phyloP scores from a whole-genome alignment of 1,139 yeast species.

The Blastobotrys petasosporus region DNA sequence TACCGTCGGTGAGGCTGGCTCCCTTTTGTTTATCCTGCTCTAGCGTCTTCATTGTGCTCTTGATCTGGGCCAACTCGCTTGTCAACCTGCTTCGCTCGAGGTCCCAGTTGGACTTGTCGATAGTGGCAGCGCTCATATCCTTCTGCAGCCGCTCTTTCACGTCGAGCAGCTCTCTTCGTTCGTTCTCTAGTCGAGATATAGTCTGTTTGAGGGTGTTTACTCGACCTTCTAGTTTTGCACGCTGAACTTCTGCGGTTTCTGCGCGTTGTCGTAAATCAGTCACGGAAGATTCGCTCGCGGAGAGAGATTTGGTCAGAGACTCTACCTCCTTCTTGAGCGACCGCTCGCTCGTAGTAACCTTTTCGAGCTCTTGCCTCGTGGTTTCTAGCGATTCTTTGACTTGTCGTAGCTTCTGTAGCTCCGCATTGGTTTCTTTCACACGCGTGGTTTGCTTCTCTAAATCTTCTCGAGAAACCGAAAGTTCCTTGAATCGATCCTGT shows the following conservation, averaged over 20 bases:
- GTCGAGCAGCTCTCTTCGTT: conserved; percentile 38
- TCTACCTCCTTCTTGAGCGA: conserved; percentile 29
- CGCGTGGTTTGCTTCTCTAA: background rate
- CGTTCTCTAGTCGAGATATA: conserved; percentile 25
- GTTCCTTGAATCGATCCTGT: conserved; percentile 11
- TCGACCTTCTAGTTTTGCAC: conserved; percentile 26
- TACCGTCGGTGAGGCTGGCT: conserved; percentile 19
- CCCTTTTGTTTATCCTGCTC: conserved; percentile 20
- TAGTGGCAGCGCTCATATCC: conserved; percentile 35
- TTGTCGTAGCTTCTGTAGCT: background rate
- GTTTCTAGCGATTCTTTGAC: conserved; percentile 3
- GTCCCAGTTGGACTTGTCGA: conserved; percentile 21
- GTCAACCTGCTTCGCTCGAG: conserved; percentile 21
- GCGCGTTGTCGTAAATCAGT: conserved; percentile 16
- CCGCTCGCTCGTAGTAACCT: conserved; percentile 12
- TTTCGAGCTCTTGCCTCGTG: conserved; percentile 2
- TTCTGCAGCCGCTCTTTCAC: conserved; percentile 43
- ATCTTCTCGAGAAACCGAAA: conserved; percentile 4
- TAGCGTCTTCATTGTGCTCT: conserved; percentile 16
- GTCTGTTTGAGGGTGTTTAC: conserved; percentile 24
- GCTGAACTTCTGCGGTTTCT: conserved; percentile 19
- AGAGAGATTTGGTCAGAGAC: conserved; percentile 24
- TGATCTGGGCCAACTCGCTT: conserved; percentile 17
- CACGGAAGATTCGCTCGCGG: conserved; percentile 21
- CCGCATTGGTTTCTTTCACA: conserved; percentile 2